These are phyloP conservation scores for Phialophora macrospora DNA, from an alignment of 2,329 filamentous ascomycete species.

Conservation along the genomic window DNA sequence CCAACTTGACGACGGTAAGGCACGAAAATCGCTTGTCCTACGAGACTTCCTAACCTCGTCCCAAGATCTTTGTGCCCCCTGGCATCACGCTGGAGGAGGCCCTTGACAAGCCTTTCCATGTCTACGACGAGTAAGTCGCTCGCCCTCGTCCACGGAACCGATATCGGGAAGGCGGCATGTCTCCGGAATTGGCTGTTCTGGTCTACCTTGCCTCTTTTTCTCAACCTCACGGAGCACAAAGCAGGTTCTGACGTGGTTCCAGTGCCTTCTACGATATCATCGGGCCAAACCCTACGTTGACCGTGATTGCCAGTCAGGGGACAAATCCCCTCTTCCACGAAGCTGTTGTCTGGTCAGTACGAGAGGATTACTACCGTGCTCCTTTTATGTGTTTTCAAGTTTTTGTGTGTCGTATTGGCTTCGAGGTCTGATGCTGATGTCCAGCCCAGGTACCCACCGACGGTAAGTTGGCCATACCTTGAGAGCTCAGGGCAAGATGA, in stretches of 20 bases:
- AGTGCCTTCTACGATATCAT: conserved; percentile 47
- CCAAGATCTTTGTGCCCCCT: conserved; percentile 52
- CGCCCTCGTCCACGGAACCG: not conserved
- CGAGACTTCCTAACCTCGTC: not conserved
- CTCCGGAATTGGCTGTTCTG: not conserved
- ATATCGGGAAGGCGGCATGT: not conserved
- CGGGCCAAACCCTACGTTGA: conserved; percentile 56
- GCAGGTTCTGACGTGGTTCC: not conserved
- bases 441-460: conserved; percentile 47
- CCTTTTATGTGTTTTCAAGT: no score
- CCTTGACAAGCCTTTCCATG: conserved; percentile 46
- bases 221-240: no score
- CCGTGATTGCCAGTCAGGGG: conserved; percentile 54
- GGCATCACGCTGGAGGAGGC: conserved; percentile 49
- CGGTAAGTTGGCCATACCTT: conserved; percentile 28
- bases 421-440: not conserved
- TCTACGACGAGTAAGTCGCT: conserved; percentile 50
- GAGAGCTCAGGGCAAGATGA: no score
- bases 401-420: not conserved
- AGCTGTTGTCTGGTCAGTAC: conserved; percentile 58
- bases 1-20: conserved; percentile 44
- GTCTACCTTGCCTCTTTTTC: not conserved
- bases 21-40: not conserved
- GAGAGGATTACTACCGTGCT: not conserved
- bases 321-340: conserved; percentile 60